Conservation (phyloP, 495 filamentous ascomycete genomes). For the Aspergillus carlsbadensis region DNA sequence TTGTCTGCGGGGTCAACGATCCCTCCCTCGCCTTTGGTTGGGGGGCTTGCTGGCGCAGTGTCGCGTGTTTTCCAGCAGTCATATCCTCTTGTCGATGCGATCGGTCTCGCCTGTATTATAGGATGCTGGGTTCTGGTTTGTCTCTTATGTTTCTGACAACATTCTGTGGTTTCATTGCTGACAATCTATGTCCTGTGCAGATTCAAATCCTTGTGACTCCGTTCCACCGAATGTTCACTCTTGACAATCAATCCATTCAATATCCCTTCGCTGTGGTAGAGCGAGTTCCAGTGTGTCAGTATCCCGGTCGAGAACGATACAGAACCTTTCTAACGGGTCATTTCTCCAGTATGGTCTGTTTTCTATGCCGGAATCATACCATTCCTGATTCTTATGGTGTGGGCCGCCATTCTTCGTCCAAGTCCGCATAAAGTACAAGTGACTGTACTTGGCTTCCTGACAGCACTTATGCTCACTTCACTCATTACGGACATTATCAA, state of each 20-base stretch:
- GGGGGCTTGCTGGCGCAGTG: slow-evolving; percentile 36
- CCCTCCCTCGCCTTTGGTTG: slow-evolving; percentile 26
- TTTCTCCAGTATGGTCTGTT: slow-evolving; percentile 62
- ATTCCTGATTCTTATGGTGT: slow-evolving; percentile 60
- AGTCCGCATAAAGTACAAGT: slow-evolving; percentile 81
- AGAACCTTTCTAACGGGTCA: slow-evolving; percentile 9
- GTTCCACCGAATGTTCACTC: slow-evolving; percentile 76
- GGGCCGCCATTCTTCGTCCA: slow-evolving; percentile 60
- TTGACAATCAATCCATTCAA: slow-evolving; percentile 79
- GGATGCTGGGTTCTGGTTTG: slow-evolving; percentile 65
- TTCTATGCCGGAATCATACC: slow-evolving; percentile 74
- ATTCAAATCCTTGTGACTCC: slow-evolving; percentile 73
- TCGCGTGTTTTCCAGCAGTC: slow-evolving; percentile 60
- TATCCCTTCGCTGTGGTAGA: slow-evolving; percentile 85
- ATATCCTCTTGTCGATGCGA: slow-evolving; percentile 77
- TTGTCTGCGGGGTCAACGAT: slow-evolving; percentile 31
- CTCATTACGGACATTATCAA: slow-evolving; percentile 92
- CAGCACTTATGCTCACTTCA: slow-evolving; percentile 71
- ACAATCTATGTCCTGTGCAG: slow-evolving; percentile 31
- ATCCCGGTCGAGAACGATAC: not conserved
- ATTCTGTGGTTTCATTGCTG: not conserved
- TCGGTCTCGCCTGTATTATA: slow-evolving; percentile 70
- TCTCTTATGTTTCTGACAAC: slow-evolving; percentile 3
- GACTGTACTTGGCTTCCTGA: slow-evolving; percentile 74
- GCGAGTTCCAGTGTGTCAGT: slow-evolving; percentile 74